Evolutionary conservation across 1,139 yeast genomes (phyloP).

Genomic region (Meyerozyma elateridarum): DNA sequence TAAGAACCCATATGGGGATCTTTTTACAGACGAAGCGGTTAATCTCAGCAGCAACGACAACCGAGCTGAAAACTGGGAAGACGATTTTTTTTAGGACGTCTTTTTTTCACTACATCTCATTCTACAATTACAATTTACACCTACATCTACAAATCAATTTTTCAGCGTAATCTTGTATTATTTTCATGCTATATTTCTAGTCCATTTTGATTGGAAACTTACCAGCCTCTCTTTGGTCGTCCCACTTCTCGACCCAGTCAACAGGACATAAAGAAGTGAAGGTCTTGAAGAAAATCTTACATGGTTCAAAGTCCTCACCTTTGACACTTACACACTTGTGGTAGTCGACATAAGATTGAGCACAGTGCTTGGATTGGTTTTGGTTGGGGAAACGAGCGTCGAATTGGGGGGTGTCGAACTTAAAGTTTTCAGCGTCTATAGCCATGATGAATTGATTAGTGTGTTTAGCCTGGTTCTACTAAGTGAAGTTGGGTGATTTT

Average conservation of each 20-base stretch:
- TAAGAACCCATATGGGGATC: conserved; percentile 53
- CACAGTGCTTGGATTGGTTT: conserved; percentile 97
- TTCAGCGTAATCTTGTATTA: too few relatives aligned
- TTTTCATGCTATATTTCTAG: conserved; percentile 6
- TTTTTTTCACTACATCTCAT: conserved; percentile 9
- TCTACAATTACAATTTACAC: background rate
- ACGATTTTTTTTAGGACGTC: conserved; percentile 41
- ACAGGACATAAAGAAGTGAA: conserved; percentile 89
- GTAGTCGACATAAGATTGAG: conserved; percentile 96
- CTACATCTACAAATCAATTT: background rate
- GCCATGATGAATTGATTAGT: conserved; percentile 27
- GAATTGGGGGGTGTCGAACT: conserved; percentile 78
- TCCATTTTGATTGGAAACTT: conserved; percentile 37
- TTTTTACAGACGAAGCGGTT: conserved; percentile 47
- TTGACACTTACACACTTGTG: conserved; percentile 94
- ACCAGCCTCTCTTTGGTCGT: conserved; percentile 78
- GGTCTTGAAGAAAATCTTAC: conserved; percentile 90
- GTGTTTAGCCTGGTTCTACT: background rate
- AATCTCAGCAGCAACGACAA: conserved; percentile 48
- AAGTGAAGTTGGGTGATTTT: conserved; percentile 3
- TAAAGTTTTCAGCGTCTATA: conserved; percentile 43
- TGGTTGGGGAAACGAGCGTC: conserved; percentile 95
- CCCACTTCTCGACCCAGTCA: conserved; percentile 93
- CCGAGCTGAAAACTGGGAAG: conserved; percentile 61
- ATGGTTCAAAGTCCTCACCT: conserved; percentile 98